Conservation (phyloP, 2,329 filamentous ascomycete genomes). For the Seiridium cupressi region DNA sequence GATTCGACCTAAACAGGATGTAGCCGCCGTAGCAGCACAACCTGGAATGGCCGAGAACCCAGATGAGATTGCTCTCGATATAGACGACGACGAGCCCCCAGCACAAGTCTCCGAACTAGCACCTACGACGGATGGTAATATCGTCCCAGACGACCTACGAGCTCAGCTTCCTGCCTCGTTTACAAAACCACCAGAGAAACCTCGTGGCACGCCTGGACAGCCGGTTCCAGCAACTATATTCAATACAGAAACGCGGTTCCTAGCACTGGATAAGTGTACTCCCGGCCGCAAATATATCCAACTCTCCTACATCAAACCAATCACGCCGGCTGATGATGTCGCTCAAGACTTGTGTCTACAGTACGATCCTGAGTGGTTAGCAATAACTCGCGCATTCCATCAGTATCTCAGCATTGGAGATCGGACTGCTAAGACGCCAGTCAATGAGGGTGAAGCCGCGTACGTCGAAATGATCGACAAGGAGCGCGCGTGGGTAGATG, state of each 20-base stretch:
- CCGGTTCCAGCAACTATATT: constrained; percentile 70
- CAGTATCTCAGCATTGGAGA: constrained; percentile 63
- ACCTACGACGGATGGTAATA: constrained; percentile 11
- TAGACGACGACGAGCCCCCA: constrained; percentile 42
- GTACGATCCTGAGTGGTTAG: constrained; percentile 94
- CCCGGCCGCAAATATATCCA: constrained; percentile 80
- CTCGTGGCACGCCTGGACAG: constrained; percentile 48
- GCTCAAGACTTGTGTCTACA: constrained; percentile 51
- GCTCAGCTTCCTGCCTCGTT: constrained; percentile 78
- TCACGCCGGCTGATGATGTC: constrained; percentile 21
- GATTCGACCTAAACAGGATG: background rate
- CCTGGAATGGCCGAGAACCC: constrained; percentile 43
- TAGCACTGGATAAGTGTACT: constrained; percentile 89
- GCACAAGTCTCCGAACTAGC: constrained; percentile 5
- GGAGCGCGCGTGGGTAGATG: constrained; percentile 77
- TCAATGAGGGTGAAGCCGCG: constrained; percentile 64
- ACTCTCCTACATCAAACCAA: constrained; percentile 61
- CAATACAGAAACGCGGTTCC: constrained; percentile 78
- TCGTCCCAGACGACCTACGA: constrained; percentile 63
- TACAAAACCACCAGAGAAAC: constrained; percentile 37
- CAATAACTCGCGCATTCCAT: constrained; percentile 83
- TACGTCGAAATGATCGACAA: constrained; percentile 68
- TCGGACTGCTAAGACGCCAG: constrained; percentile 47
- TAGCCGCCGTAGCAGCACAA: constrained; percentile 19
- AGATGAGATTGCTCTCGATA: constrained; percentile 70